Percentiles rank a stretch among this genome's conserved stretches.
Evolutionary conservation across 2,329 filamentous ascomycete genomes (phyloP).

Genomic region (Stemphylium beticola): DNA sequence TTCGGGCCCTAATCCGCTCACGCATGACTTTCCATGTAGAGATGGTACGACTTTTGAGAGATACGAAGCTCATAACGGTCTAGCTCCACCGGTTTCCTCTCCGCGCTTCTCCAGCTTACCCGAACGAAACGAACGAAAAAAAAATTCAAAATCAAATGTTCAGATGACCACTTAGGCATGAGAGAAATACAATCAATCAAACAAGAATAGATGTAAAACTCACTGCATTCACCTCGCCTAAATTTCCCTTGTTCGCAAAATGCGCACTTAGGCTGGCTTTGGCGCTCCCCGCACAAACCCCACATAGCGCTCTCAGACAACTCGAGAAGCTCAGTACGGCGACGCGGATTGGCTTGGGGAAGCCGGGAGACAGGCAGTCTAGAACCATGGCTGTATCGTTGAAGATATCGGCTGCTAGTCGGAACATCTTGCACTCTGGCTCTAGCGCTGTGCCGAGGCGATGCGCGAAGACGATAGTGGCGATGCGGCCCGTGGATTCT

Average conservation of each 20-base stretch:
- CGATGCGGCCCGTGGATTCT: slow-evolving; percentile 79
- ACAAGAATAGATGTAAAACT: slow-evolving; percentile 34
- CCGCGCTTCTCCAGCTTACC: background rate
- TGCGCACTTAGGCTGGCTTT: slow-evolving; percentile 92
- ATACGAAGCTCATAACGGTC: too few relatives aligned
- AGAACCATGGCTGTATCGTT: slow-evolving; percentile 86
- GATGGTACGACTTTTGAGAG: too few relatives aligned
- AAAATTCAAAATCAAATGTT: background rate
- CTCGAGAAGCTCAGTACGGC: slow-evolving; percentile 63
- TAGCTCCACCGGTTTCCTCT: background rate
- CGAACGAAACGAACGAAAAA: background rate
- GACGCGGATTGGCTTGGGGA: slow-evolving; percentile 66
- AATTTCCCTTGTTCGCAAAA: slow-evolving; percentile 84
- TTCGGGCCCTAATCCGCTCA: too few relatives aligned
- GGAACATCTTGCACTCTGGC: slow-evolving; percentile 89
- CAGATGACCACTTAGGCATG: too few relatives aligned
- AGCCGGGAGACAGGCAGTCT: slow-evolving; percentile 79
- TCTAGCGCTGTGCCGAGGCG: slow-evolving; percentile 81
- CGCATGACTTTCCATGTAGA: too few relatives aligned
- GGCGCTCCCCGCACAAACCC: slow-evolving; percentile 85
- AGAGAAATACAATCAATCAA: background rate
- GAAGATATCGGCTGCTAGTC: slow-evolving; percentile 84
- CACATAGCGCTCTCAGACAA: slow-evolving; percentile 73
- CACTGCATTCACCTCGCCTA: slow-evolving; percentile 89
- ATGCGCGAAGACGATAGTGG: slow-evolving; percentile 87